A percentile compares a stretch with the other conserved stretches of the same genome.
phyloP scores from a whole-genome alignment of 148 eudicot genomes.

The Silene uniflora region DNA sequence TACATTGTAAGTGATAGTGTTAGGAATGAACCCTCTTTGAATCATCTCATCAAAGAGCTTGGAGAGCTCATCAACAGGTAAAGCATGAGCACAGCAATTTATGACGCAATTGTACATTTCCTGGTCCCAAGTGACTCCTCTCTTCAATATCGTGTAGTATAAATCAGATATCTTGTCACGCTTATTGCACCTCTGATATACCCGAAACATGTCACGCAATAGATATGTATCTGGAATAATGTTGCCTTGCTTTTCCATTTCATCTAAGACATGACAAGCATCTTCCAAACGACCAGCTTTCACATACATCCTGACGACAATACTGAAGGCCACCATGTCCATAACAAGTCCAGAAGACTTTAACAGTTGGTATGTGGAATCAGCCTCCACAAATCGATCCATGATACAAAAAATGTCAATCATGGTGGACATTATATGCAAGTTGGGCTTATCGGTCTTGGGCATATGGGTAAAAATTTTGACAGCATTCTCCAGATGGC shows the following conservation, averaged over 20 bases:
- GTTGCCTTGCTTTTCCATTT: slow-evolving; percentile 53
- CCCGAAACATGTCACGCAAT: slow-evolving; percentile 79
- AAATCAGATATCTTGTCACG: slow-evolving; percentile 53
- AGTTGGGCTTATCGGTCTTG: slow-evolving; percentile 56
- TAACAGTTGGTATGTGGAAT: slow-evolving; percentile 48
- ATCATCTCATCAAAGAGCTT: slow-evolving; percentile 91
- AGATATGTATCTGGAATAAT: slow-evolving; percentile 76
- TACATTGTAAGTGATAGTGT: slow-evolving; percentile 69
- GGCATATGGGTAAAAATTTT: slow-evolving; percentile 61
- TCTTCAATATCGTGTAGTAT: slow-evolving; percentile 70
- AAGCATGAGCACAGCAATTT: slow-evolving; percentile 89
- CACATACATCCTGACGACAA: slow-evolving; percentile 78
- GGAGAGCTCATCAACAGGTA: slow-evolving; percentile 86
- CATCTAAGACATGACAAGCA: slow-evolving; percentile 65
- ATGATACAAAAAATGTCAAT: slow-evolving; percentile 72
- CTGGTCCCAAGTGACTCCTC: slow-evolving; percentile 67
- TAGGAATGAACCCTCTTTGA: slow-evolving; percentile 60
- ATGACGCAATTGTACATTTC: slow-evolving; percentile 89
- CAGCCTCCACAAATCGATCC: slow-evolving; percentile 64
- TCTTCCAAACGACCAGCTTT: slow-evolving; percentile 58
- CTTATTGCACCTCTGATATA: slow-evolving; percentile 66
- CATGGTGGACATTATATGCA: slow-evolving; percentile 82
- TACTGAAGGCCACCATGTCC: slow-evolving; percentile 73
- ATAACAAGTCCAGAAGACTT: slow-evolving; percentile 49
- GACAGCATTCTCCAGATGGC: slow-evolving; percentile 61